Base-by-base conservation (phyloP, 192 early-diverging fungal genomes). In the Pilobolus umbonatus region DNA sequence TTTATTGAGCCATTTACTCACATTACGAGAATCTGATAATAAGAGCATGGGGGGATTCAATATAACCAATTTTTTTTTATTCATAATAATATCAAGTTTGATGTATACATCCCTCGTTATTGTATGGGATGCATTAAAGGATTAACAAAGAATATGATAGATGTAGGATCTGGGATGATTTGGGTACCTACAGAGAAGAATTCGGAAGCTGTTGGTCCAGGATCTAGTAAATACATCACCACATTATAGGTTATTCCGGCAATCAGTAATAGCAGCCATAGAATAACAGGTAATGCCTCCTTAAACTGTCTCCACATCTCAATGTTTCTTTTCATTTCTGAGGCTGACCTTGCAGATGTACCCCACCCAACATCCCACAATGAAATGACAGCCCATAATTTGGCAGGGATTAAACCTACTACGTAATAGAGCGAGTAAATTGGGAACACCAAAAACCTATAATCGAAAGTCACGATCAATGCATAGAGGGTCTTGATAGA, bases 281-380 rank as follows among this genome's bases (percentile, higher is more conserved):
- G 26, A 3, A 71, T 7, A 0, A 71, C 34, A 1, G 68, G 68
- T 14, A 71, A 39, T 1, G 52, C 31, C 51, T 71, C 58, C 30
- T 71, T 71, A 39, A 69, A 3, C 38, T 63, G 45, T 38, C 12
- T 36, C 44, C 36, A 60, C 7, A 61, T 25, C 0, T 38, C 58
- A 21, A 45, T 48, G 38, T 71, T 62, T n/a, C 38, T 32, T 21
- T 71, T 71, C 10, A 58, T 35, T 46, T 71, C 68, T 0, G 68
- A 32, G 4, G 62, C 62, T 0, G 68, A 65, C 17, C 68, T 42
- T 1, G 62, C 65, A 57, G 75, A 77, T 1, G 81, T 83, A 4
- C 81, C 81, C 81, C 81, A 83, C 26, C 75, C 68, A 15, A 75
- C 77, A 44, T 83, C 81, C 62, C 80, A 82, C 17, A 83, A 55